These are phyloP conservation scores for Phaseolus lunatus DNA, from an alignment of 306 rosid genomes.

Conservation along the genomic window DNA sequence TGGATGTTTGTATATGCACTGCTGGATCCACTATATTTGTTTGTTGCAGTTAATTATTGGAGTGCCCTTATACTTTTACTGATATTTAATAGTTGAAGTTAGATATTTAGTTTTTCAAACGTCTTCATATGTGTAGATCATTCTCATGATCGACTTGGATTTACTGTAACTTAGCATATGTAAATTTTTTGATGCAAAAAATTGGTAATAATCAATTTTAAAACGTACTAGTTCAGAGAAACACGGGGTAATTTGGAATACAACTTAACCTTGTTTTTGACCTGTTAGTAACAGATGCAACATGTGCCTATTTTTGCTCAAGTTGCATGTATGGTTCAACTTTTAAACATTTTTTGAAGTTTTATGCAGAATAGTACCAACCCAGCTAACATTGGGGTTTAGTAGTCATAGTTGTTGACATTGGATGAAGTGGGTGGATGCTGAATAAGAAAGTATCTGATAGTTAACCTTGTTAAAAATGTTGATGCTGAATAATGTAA, in stretches of 20 bases:
- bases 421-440: background rate
- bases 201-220: background rate
- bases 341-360: background rate
- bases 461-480: background rate
- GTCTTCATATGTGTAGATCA: background rate
- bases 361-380: conserved; percentile 1
- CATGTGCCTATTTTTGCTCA: background rate
- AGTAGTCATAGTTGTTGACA: background rate
- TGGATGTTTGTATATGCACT: background rate
- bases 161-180: background rate
- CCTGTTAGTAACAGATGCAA: background rate
- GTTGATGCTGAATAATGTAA: background rate
- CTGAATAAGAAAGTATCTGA: background rate
- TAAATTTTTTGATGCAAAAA: background rate
- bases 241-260: background rate
- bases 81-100: background rate
- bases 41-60: conserved; percentile 8
- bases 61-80: background rate
- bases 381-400: background rate
- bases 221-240: background rate
- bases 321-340: background rate
- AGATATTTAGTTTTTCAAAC: conserved; percentile 1
- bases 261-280: background rate
- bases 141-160: background rate
- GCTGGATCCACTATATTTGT: background rate